Base-by-base conservation (phyloP, 164 flowering plant genomes). In the Magnolia officinalis region DNA sequence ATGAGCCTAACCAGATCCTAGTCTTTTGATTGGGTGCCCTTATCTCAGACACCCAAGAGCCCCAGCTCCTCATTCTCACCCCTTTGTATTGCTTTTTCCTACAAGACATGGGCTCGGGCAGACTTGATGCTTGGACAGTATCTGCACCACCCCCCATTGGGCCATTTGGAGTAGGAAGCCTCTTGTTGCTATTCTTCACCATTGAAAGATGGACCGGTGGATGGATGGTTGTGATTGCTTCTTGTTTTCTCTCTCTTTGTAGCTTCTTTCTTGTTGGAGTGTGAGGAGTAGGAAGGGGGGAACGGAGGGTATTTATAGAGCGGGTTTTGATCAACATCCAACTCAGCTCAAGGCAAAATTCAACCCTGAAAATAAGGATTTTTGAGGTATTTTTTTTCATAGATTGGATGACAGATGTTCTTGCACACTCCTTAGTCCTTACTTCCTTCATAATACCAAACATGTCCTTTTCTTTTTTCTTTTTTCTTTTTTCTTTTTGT, bases 51-150 rank as follows among this genome's bases (percentile, higher is more conserved):
- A 95, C 98, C 90, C 91, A 95, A 78, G 98, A 95, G 0, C 98
- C 98, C 98, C 98, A 95, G 74, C 97, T 95, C 74, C 98, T 92
- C 98, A 95, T 95, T 80, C 97, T 89, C 66, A 93, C 97, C 67
- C 98, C 98, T 78, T 89, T 93, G 87, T 86, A 95, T 86, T 90
- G 92, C 89, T 85, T 95, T 73, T 81, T 89, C 66, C 24, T 72
- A 2, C 63, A 65, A 79, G 85, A 2, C 5, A 52, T 24, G 29
- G 80, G 11, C 26, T 78, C 79, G 50, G 80, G 55, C 55, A 73
- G 29, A 74, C 78, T 78, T 63, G 84, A 50, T 74, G 84, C 50
- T 74, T 85, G 82, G 76, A 74, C 82, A 79, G 82, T 84, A 37
- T 70, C 76, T 21, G 52, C 50, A 7, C 11, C 58, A 21, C 59